A percentile compares a stretch with the other conserved stretches of the same genome.
These are phyloP conservation scores for Solanum sitiens DNA, from an alignment of 257 asterid genomes.

Conservation along the genomic window DNA sequence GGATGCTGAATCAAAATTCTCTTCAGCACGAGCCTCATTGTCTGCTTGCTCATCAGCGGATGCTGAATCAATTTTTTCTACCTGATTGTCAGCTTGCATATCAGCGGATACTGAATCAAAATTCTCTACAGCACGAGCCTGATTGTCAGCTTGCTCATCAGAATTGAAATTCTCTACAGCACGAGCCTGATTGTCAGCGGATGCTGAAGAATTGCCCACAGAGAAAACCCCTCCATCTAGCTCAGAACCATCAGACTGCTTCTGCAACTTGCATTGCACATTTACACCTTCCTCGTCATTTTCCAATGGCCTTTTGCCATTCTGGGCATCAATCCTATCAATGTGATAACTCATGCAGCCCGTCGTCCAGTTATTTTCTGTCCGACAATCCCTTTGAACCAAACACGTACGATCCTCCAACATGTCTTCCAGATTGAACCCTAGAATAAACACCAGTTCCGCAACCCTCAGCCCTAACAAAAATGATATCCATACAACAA, in stretches of 20 bases:
- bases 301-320: constrained; percentile 47
- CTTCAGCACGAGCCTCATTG: not conserved
- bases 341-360: constrained; percentile 38
- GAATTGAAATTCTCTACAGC: not conserved
- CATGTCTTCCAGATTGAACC: constrained; percentile 45
- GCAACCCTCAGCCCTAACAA: constrained; percentile 5
- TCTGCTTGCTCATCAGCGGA: not conserved
- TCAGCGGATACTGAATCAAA: too few species aligned
- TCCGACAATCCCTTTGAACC: constrained; percentile 53
- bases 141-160: constrained; percentile 1
- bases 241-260: constrained; percentile 17
- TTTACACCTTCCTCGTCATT: constrained; percentile 29
- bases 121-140: too few species aligned
- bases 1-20: not conserved
- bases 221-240: constrained; percentile 12
- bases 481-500: constrained; percentile 17
- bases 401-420: constrained; percentile 66
- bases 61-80: constrained; percentile 26
- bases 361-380: constrained; percentile 61
- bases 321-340: constrained; percentile 34
- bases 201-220: constrained; percentile 15
- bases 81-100: not conserved
- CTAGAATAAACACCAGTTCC: constrained; percentile 14
- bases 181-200: not conserved
- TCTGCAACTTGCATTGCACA: constrained; percentile 27